These are phyloP conservation scores for Pseudogymnoascus sp. DNA, from an alignment of 2,329 filamentous ascomycete species.

Conservation along the genomic window DNA sequence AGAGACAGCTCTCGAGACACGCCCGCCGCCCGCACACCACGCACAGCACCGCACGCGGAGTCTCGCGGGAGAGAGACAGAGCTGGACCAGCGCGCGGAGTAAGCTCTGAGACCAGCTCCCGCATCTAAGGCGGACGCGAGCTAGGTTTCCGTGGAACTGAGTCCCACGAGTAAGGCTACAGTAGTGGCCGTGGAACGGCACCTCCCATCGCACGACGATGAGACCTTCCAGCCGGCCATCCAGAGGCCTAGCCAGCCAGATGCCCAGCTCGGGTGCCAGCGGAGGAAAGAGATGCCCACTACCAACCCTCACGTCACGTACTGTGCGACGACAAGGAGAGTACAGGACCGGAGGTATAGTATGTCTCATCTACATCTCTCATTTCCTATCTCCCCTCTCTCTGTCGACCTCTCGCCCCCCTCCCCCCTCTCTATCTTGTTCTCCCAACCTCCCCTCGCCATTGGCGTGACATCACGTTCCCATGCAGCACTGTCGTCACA, in stretches of 20 bases:
- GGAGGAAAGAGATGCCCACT: background rate
- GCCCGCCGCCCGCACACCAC: background rate
- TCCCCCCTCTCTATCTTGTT: background rate
- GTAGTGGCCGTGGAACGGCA: background rate
- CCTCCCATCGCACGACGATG: background rate
- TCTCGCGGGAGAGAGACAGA: conserved; percentile 1
- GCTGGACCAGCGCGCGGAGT: background rate
- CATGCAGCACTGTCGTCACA: background rate
- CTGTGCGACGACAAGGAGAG: background rate
- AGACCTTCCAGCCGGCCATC: background rate
- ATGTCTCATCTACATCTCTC: background rate
- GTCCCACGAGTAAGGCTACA: background rate
- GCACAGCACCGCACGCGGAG: background rate
- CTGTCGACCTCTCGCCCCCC: background rate
- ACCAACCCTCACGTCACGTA: background rate
- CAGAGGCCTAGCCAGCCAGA: background rate
- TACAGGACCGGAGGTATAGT: background rate
- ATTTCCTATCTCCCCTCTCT: background rate
- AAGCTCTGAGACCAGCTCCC: conserved; percentile 3
- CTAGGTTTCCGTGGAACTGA: background rate
- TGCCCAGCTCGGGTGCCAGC: background rate
- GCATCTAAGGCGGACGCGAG: background rate
- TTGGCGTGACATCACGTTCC: background rate
- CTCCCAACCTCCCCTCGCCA: background rate
- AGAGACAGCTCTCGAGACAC: background rate